These are phyloP conservation scores for Escovopsis sp. DNA, from an alignment of 2,329 filamentous ascomycete species.

Conservation along the genomic window DNA sequence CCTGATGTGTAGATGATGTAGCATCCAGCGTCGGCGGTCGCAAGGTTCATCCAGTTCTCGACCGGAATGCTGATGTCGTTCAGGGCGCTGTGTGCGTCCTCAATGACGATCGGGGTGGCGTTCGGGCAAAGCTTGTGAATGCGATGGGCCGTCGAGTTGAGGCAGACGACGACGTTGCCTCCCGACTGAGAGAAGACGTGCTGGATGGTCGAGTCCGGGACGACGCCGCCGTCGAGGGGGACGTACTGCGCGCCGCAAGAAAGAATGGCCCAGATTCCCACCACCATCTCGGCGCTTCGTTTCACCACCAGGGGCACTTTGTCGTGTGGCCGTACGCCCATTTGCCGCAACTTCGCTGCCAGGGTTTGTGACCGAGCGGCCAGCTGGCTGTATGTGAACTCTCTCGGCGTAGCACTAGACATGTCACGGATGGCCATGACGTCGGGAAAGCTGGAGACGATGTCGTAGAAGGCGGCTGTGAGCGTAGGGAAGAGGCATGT, in stretches of 20 bases:
- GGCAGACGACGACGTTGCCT: constrained; percentile 30
- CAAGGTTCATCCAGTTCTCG: constrained; percentile 15
- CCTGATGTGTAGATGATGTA: constrained; percentile 42
- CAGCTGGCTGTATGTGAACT: constrained; percentile 30
- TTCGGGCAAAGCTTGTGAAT: constrained; percentile 13
- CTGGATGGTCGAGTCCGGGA: constrained; percentile 30
- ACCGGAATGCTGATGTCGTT: constrained; percentile 1
- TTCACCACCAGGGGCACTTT: constrained; percentile 39
- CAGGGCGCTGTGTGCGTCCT: constrained; percentile 8
- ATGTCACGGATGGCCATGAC: constrained; percentile 23
- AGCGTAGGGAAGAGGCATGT: constrained; percentile 22
- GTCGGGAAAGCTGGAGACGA: constrained; percentile 21
- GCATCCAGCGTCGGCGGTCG: constrained; percentile 22
- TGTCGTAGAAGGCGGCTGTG: constrained; percentile 23
- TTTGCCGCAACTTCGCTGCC: constrained; percentile 21
- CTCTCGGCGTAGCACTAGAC: constrained; percentile 12
- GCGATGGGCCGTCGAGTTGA: constrained; percentile 22
- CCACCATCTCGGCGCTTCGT: constrained; percentile 39
- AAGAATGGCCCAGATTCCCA: constrained; percentile 40
- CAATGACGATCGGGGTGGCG: constrained; percentile 14
- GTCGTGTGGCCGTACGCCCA: constrained; percentile 27
- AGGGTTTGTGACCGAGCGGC: constrained; percentile 26
- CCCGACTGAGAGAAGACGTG: constrained; percentile 33
- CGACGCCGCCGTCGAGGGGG: constrained; percentile 40
- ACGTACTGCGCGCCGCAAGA: constrained; percentile 44